Evolutionary conservation across 352 stramenopile species (phyloP).

Genomic region (Thraustotheca clavata): DNA sequence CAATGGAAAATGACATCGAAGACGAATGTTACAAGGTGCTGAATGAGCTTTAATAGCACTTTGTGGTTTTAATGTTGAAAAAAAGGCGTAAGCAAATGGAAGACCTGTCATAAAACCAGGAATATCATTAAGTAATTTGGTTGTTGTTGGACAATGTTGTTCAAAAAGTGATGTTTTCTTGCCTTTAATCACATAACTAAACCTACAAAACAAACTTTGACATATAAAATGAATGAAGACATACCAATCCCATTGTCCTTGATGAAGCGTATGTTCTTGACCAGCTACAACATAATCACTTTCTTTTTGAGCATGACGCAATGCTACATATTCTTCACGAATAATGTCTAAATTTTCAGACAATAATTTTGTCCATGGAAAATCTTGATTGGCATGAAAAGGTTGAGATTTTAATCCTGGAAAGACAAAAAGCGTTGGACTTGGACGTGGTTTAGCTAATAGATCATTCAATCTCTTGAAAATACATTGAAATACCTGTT

Average conservation of each 20-base stretch:
- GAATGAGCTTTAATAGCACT: slow-evolving; percentile 89
- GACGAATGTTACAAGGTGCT: slow-evolving; percentile 92
- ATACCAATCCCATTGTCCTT: slow-evolving; percentile 93
- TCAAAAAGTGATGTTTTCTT: slow-evolving; percentile 43
- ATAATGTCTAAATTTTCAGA: slow-evolving; percentile 53
- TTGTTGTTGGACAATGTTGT: slow-evolving; percentile 48
- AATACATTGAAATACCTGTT: slow-evolving; percentile 31
- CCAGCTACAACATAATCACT: slow-evolving; percentile 56
- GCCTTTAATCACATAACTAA: slow-evolving; percentile 72
- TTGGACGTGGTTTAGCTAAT: slow-evolving; percentile 61
- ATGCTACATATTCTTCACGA: slow-evolving; percentile 45
- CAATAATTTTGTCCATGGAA: slow-evolving; percentile 44
- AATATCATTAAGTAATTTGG: slow-evolving; percentile 64
- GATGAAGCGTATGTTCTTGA: slow-evolving; percentile 67
- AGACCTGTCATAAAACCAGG: slow-evolving; percentile 79
- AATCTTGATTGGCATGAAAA: slow-evolving; percentile 53
- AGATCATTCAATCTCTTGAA: neutral
- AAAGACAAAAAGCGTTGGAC: slow-evolving; percentile 74
- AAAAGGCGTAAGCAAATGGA: slow-evolving; percentile 95
- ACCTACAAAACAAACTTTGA: slow-evolving; percentile 20
- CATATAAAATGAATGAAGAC: slow-evolving; percentile 69
- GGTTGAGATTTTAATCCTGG: slow-evolving; percentile 49
- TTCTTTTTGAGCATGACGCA: slow-evolving; percentile 31
- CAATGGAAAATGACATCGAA: slow-evolving; percentile 93
- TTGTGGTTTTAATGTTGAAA: slow-evolving; percentile 89